Percentiles rank a stretch among this genome's conserved stretches.
phyloP scores from a whole-genome alignment of 176 grass and related monocot genomes.

The Poa annua region DNA sequence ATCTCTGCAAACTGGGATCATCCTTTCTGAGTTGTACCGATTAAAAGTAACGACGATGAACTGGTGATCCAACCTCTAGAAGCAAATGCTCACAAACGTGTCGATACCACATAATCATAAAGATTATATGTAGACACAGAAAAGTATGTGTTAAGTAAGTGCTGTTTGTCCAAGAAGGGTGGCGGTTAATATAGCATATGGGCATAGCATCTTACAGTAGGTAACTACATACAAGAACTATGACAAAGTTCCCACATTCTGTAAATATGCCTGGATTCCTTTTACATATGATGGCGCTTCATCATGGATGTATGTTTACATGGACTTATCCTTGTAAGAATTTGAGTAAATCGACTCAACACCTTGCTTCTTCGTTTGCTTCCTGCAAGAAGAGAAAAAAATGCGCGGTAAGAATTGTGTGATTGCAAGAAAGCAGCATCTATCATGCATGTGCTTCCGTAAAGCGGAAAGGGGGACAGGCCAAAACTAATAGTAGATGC shows the following conservation, averaged over 20 bases:
- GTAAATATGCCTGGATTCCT: conserved; percentile 30
- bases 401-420: not conserved
- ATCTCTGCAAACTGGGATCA: too few species aligned
- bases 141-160: not conserved
- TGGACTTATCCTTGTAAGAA: conserved; percentile 19
- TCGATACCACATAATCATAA: not conserved
- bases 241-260: conserved; percentile 40
- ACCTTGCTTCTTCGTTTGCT: conserved; percentile 9
- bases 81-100: not conserved
- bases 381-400: not conserved
- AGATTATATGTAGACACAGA: not conserved
- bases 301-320: conserved; percentile 38
- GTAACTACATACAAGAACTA: conserved; percentile 39
- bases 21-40: too few species aligned
- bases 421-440: not conserved
- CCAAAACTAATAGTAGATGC: not conserved
- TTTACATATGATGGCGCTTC: conserved; percentile 32
- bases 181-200: conserved; percentile 30
- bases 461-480: not conserved
- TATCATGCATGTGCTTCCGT: not conserved
- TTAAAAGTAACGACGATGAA: too few species aligned
- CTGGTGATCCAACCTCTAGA: too few species aligned
- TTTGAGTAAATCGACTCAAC: not conserved
- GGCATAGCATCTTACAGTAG: conserved; percentile 38
- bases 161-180: conserved; percentile 20